Evolutionary conservation across 75 land plant species (phyloP), one percentile per base, ranked within the genome.

Genomic region (Adiantum capillusveneris): DNA sequence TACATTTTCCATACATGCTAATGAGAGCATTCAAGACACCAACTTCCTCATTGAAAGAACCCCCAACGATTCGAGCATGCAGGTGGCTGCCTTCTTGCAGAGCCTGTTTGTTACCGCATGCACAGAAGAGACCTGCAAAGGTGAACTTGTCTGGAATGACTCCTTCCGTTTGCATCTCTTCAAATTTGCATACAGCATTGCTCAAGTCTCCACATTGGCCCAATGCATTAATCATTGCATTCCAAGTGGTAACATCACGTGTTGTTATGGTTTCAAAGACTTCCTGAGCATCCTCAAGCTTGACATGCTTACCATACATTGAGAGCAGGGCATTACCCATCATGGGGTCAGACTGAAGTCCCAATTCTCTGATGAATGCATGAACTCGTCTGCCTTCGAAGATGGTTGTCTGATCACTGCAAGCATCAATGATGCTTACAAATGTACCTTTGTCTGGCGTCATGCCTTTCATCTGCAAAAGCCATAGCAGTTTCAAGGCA

Each of bases 21-120:
- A 82, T 77, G 41, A 85, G 63, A 51, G 91, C 80, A 75, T 75
- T 84, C 11, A 78, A 72, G 31, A 84, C 84, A 58, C 46, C 43
- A 19, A 72, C 36, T 34, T 66, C 59, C 0, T 53, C 55, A 19
- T 60, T 57, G 31, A 66, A 60, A 9, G 84, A 88, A 44, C 29
- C 34, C 49, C 64, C 81, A 25, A 59, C 42, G 11, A 44, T 55
- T 26, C 31, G 62, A 37, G 68, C 61, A 69, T 83, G 80, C 52
- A 86, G 51, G 18, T 44, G 30, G 41, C 60, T 66, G 3, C 83
- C 90, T 46, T 62, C 68, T 25, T 65, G 48, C 39, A 76, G 28
- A 22, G 69, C 67, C 27, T 60, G 57, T 42, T 67, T 29, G 29
- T 63, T 57, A 7, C 74, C 82, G 60, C 70, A 71, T 2, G 70